Evolutionary conservation across 2,329 filamentous ascomycete genomes (phyloP).

Genomic region (Neopestalotiopsis sp.): DNA sequence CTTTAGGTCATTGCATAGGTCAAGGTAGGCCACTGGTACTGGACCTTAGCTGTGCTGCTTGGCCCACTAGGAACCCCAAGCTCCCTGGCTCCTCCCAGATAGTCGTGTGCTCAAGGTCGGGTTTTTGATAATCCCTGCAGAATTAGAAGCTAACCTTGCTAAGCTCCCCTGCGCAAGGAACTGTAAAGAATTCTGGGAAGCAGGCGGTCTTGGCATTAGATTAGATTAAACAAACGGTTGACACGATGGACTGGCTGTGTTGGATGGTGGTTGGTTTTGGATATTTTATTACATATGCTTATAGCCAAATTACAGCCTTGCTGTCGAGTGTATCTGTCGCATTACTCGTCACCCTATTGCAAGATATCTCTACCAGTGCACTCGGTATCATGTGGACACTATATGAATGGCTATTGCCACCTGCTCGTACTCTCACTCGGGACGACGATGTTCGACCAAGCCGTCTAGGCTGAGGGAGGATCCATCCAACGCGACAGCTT

Average conservation of each 20-base stretch:
- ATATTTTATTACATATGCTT: not conserved
- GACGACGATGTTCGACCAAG: too few species aligned
- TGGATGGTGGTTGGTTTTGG: not conserved
- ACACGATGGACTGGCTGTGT: not conserved
- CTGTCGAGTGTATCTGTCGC: not conserved
- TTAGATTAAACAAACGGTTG: not conserved
- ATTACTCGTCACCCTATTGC: not conserved
- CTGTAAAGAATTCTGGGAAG: slow-evolving; percentile 19
- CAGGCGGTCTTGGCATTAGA: slow-evolving; percentile 6
- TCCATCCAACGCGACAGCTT: slow-evolving; percentile 1
- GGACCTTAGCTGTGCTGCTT: not conserved
- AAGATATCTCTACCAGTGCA: too few species aligned
- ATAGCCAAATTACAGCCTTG: not conserved
- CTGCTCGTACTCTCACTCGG: not conserved
- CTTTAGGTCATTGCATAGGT: not conserved
- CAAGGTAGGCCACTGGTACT: not conserved
- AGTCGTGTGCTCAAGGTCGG: slow-evolving; percentile 1
- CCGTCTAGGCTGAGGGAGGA: not conserved
- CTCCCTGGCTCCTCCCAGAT: not conserved
- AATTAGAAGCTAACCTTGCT: not conserved
- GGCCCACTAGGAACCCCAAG: not conserved
- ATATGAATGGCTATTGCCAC: not conserved
- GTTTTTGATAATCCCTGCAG: slow-evolving; percentile 10
- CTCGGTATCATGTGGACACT: not conserved
- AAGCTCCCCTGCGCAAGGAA: slow-evolving; percentile 11